These are phyloP conservation scores for Drechslera avenae DNA, from an alignment of 2,329 filamentous ascomycete genomes.

Conservation along the genomic window DNA sequence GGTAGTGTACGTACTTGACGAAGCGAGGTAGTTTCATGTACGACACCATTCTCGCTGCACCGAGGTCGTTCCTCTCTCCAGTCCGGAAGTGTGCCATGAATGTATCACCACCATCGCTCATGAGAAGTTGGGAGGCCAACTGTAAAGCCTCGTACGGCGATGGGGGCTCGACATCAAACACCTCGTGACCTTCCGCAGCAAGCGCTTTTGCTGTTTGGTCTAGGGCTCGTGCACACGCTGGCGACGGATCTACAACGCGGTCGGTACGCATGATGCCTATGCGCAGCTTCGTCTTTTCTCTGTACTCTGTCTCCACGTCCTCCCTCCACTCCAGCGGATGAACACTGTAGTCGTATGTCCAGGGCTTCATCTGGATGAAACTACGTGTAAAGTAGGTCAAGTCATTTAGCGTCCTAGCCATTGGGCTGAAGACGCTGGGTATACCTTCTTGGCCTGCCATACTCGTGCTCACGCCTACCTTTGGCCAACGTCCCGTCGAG, in stretches of 20 bases:
- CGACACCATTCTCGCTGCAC: constrained; percentile 74
- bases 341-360: constrained; percentile 85
- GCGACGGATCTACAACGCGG: constrained; percentile 82
- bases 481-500: constrained; percentile 89
- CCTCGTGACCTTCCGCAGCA: constrained; percentile 72
- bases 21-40: constrained; percentile 75
- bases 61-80: constrained; percentile 79
- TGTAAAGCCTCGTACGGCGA: constrained; percentile 73
- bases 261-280: constrained; percentile 81
- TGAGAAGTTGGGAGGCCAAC: constrained; percentile 79
- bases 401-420: constrained; percentile 85
- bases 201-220: constrained; percentile 73
- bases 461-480: constrained; percentile 79
- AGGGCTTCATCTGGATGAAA: constrained; percentile 80
- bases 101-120: constrained; percentile 80
- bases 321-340: constrained; percentile 82
- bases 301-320: constrained; percentile 63
- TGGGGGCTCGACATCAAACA: constrained; percentile 69
- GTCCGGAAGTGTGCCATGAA: constrained; percentile 77
- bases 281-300: constrained; percentile 66
- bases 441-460: constrained; percentile 94
- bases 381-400: constrained; percentile 81
- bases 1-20: constrained; percentile 83
- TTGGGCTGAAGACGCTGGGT: constrained; percentile 86
- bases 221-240: constrained; percentile 79